Percentiles rank a stretch among this genome's conserved stretches.
These are phyloP conservation scores for Suhomyces ambrosiae DNA, from an alignment of 1,139 yeast genomes.

Conservation along the genomic window DNA sequence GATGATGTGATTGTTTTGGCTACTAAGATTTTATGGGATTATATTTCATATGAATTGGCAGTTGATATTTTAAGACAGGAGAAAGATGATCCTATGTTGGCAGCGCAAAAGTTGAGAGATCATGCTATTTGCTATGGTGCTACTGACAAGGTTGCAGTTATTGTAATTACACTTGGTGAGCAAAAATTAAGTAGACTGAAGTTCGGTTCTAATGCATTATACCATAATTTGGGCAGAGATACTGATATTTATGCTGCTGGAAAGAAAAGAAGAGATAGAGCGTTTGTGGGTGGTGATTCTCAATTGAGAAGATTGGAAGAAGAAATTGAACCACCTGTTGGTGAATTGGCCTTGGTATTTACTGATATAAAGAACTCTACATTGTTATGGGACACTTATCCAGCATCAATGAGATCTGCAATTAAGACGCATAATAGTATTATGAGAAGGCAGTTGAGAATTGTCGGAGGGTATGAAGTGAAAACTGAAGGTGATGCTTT, in stretches of 20 bases:
- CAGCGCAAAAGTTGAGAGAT: conserved; percentile 92
- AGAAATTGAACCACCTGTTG: conserved; percentile 94
- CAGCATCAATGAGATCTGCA: conserved; percentile 95
- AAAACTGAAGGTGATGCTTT: conserved; percentile 99
- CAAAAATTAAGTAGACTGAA: conserved; percentile 33
- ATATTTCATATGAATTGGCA: conserved; percentile 78
- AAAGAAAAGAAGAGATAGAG: conserved; percentile 55
- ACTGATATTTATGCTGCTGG: conserved; percentile 45
- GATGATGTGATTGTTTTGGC: conserved; percentile 91
- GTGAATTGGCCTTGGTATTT: conserved; percentile 91
- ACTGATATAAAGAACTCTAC: conserved; percentile 97
- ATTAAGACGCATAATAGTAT: conserved; percentile 90
- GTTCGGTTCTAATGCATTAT: conserved; percentile 33
- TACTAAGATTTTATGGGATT: conserved; percentile 83
- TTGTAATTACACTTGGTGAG: conserved; percentile 69
- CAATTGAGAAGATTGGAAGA: conserved; percentile 81
- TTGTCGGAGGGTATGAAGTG: conserved; percentile 96
- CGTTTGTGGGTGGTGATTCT: conserved; percentile 67
- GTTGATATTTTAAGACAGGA: conserved; percentile 89
- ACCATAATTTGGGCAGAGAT: conserved; percentile 45
- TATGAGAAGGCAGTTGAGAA: conserved; percentile 90
- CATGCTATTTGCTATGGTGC: conserved; percentile 94
- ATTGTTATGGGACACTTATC: conserved; percentile 87
- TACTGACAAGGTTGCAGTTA: conserved; percentile 76
- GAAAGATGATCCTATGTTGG: conserved; percentile 81